Base-by-base conservation (phyloP, 305 asterid genomes). In the Coffea humblotiana region DNA sequence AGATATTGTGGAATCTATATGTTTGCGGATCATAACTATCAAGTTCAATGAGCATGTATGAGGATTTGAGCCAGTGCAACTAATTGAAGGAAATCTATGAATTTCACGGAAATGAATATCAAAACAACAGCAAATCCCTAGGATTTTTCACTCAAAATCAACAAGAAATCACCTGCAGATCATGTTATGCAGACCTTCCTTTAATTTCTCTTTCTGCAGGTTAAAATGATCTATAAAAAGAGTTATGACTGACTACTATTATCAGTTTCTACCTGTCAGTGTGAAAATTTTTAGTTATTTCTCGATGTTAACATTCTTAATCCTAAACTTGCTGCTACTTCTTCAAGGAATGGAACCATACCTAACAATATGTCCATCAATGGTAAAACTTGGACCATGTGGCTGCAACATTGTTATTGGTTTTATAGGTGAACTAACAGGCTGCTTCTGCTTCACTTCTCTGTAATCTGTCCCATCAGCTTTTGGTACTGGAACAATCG, bases 311-410 rank as follows among this genome's bases (percentile, higher is more conserved):
- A n/a, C 19, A 4, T 27, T 27, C 9, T 4, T 14, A 64, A 64
- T 64, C 1, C 37, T 63, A 0, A 63, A 61, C 16, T 52, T 58
- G 27, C 2, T 7, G 14, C 69, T 25, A 64, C 19, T 3, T 10
- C 27, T 25, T 64, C 69, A 12, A 64, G 18, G 23, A 45, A 12
- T 23, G 21, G 12, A 3, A 49, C 29, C 23, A 18, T 80, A 87
- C 93, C 93, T 89, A 65, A 90, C 79, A 8, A 64, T 72, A 77
- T 89, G 80, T 27, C 94, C 93, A 61, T 92, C 90, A 74, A 91
- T 72, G 19, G 84, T 72, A 72, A 89, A 87, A 68, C 77, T 79
- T 18, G 84, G 90, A 71, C 69, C 87, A 63, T 82, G 76, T 4
- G 80, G 82, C 65, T 84, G 86, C 76, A 74, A 37, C 40, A 72